Evolutionary conservation across 139 green algal species (phyloP), one percentile per base, ranked within the genome.

Genomic region (Chlorella sp.): DNA sequence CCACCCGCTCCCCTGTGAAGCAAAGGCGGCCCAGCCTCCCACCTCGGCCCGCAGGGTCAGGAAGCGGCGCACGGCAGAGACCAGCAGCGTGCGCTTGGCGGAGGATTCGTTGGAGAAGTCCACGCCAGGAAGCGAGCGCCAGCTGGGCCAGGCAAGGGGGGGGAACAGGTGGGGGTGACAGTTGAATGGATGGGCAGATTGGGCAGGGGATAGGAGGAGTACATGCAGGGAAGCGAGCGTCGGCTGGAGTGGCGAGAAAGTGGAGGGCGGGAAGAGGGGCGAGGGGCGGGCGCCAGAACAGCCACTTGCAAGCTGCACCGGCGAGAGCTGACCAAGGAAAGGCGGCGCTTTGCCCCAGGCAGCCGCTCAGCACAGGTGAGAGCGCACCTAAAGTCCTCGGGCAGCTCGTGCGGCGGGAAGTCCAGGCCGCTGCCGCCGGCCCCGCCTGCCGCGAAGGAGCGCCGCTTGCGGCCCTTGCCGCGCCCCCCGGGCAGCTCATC

Each of bases 21-120:
- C n/a, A n/a, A n/a, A n/a, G n/a, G n/a, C n/a, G n/a, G n/a, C n/a
- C 32, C 44, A 51, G n/a, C 54, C 34, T 14, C 14, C 9, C 69
- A 81, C 82, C 82, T 87, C 40, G 8, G 34, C 1, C 0, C 85
- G 80, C 38, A 89, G 80, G 41, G 22, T 28, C 24, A 86, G 44
- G 75, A 89, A 89, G 41, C 85, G 79, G 13, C 58, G 76, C 51
- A 87, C 85, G 14, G 85, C 80, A 26, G 58, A 48, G 24, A 58
- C 11, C 32, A 78, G 14, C 41, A 89, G 56, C 28, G 56, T 81
- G 56, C 36, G n/a, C 44, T 69, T 73, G 40, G 73, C 69, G 19
- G 43, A 28, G 8, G 70, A 9, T 1, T 68, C 58, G 73, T 80
- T 82, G 72, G 43, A 58, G 44, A 44, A 36, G 56, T 89, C 70